Evolutionary conservation across 192 early-diverging fungal genomes (phyloP).

Genomic region (Jimgerdemannia flammicorona): DNA sequence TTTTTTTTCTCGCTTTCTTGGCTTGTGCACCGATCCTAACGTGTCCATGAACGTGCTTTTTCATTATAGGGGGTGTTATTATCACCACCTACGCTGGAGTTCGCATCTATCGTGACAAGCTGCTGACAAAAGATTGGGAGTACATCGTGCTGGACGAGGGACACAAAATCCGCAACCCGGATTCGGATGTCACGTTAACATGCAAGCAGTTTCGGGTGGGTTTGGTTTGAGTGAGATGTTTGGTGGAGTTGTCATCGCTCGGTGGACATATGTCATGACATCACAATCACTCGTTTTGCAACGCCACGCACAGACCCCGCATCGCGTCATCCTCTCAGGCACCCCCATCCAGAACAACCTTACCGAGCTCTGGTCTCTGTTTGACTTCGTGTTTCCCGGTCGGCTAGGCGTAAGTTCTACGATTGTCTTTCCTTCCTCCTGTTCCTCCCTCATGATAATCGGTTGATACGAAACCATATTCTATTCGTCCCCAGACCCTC

Average conservation of each 20-base stretch:
- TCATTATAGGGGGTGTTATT: constrained; percentile 66
- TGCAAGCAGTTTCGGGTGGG: constrained; percentile 62
- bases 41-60: constrained; percentile 10
- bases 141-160: constrained; percentile 94
- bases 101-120: constrained; percentile 60
- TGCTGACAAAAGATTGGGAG: constrained; percentile 77
- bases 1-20: too few relatives aligned
- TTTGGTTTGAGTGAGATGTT: too few relatives aligned
- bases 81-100: constrained; percentile 87
- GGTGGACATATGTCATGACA: background rate
- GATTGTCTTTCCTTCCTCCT: background rate
- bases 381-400: constrained; percentile 79
- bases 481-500: constrained; percentile 53
- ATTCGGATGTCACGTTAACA: constrained; percentile 75
- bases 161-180: constrained; percentile 95
- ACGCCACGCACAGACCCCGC: constrained; percentile 42
- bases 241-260: too few relatives aligned
- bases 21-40: background rate
- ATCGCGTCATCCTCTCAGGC: constrained; percentile 72
- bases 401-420: constrained; percentile 53
- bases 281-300: background rate
- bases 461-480: too few relatives aligned
- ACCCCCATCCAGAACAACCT: constrained; percentile 83
- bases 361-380: constrained; percentile 77
- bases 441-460: background rate